phyloP scores from a whole-genome alignment of 805 yeast genomes.

The Clavispora fructus region DNA sequence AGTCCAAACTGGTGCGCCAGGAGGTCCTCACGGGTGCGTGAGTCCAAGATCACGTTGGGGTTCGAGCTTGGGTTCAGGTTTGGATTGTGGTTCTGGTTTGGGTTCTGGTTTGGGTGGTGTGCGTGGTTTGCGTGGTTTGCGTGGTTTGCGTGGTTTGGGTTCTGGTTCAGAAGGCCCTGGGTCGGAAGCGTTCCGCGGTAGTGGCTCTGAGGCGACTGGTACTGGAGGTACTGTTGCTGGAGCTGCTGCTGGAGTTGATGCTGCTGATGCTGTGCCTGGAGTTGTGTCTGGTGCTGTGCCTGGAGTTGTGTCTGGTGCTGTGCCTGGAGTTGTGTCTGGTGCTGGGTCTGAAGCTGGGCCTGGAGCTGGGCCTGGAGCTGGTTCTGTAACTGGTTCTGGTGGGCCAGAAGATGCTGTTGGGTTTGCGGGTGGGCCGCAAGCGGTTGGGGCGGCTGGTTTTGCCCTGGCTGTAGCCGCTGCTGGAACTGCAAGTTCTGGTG shows the following conservation, averaged over 20 bases:
- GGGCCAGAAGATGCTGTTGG: conserved; percentile 4
- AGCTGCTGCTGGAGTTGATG: conserved; percentile 6
- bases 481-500: conserved; percentile 3
- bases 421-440: not conserved
- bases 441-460: conserved; percentile 1
- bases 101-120: no score
- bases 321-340: conserved; percentile 5
- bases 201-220: conserved; percentile 14
- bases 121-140: no score
- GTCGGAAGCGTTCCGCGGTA: conserved; percentile 3
- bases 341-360: conserved; percentile 6
- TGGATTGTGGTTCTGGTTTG: no score
- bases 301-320: not conserved
- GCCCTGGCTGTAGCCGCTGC: not conserved
- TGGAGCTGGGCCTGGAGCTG: conserved; percentile 7
- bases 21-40: not conserved
- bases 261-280: conserved; percentile 4
- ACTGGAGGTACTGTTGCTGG: conserved; percentile 10
- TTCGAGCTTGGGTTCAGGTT: no score
- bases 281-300: conserved; percentile 4
- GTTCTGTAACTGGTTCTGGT: not conserved
- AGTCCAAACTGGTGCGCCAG: not conserved
- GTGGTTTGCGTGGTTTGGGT: no score
- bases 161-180: not conserved
- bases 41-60: not conserved